phyloP scores from a whole-genome alignment of 495 filamentous ascomycete genomes.

The Lichenothelia convexa region DNA sequence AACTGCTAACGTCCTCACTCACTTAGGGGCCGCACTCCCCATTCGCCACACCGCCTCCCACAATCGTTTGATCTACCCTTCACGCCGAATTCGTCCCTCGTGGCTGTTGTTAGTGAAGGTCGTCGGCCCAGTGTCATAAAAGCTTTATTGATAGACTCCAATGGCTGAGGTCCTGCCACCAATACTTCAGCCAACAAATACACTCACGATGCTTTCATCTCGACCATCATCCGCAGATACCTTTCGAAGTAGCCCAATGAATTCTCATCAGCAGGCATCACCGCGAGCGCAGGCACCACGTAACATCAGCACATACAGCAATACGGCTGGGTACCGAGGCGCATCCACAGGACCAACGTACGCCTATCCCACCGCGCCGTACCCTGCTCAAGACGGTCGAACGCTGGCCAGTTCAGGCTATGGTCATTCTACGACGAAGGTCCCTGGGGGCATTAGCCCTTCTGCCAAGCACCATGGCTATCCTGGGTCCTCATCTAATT shows the following conservation, averaged over 20 bases:
- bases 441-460: constrained; percentile 27
- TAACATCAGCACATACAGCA: constrained; percentile 10
- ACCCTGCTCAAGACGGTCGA: constrained; percentile 49
- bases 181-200: constrained; percentile 16
- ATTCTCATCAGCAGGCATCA: constrained; percentile 14
- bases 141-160: no score
- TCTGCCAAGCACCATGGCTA: constrained; percentile 10
- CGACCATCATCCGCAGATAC: constrained; percentile 20
- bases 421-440: constrained; percentile 25
- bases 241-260: constrained; percentile 14
- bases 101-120: no score
- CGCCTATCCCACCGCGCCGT: constrained; percentile 63
- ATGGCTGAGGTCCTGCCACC: constrained; percentile 27
- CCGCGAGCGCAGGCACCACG: constrained; percentile 15
- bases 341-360: constrained; percentile 64
- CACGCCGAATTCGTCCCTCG: no score
- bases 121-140: no score
- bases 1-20: no score
- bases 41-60: no score
- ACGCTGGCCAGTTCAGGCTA: constrained; percentile 45
- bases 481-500: constrained; percentile 19
- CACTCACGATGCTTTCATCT: constrained; percentile 22
- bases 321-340: constrained; percentile 40
- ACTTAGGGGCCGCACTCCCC: no score
- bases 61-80: no score